Percentiles rank a stretch among this genome's conserved stretches.
These are phyloP conservation scores for Penicillium manginii DNA, from an alignment of 495 filamentous ascomycete species.

Conservation along the genomic window DNA sequence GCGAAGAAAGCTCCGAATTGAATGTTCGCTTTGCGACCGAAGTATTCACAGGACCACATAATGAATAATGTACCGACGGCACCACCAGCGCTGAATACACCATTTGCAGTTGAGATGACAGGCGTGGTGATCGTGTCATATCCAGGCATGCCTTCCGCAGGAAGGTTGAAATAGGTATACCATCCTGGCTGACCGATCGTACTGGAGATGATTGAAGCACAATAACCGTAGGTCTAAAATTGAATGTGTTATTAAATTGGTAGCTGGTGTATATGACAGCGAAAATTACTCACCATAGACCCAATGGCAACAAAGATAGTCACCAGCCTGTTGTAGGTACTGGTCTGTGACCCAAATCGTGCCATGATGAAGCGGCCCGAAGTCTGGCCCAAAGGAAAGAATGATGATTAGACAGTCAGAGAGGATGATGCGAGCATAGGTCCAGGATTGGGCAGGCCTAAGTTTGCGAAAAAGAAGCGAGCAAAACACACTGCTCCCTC, in stretches of 20 bases:
- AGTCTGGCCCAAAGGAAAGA: background rate
- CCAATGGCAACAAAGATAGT: slow-evolving; percentile 43
- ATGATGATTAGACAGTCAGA: background rate
- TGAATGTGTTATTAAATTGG: background rate
- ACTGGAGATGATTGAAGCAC: slow-evolving; percentile 53
- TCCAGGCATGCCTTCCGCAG: slow-evolving; percentile 39
- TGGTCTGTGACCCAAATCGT: slow-evolving; percentile 36
- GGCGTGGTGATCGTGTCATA: slow-evolving; percentile 51
- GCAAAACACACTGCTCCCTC: background rate
- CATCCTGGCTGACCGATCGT: slow-evolving; percentile 58
- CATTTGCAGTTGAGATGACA: slow-evolving; percentile 52
- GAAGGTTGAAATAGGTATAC: slow-evolving; percentile 51
- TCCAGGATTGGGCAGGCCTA: background rate
- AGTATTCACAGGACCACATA: slow-evolving; percentile 48
- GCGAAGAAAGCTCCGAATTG: slow-evolving; percentile 47
- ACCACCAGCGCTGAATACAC: slow-evolving; percentile 50
- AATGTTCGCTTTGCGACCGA: slow-evolving; percentile 48
- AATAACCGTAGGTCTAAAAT: slow-evolving; percentile 53
- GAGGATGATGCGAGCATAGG: background rate
- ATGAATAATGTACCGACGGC: slow-evolving; percentile 47
- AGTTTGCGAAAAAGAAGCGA: background rate
- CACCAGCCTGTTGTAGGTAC: slow-evolving; percentile 40
- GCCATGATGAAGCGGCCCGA: slow-evolving; percentile 18
- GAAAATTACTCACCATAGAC: slow-evolving; percentile 33
- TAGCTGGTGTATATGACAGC: background rate